Evolutionary conservation across 2,329 filamentous ascomycete species (phyloP).

Genomic region (Exophiala dermatitidis): DNA sequence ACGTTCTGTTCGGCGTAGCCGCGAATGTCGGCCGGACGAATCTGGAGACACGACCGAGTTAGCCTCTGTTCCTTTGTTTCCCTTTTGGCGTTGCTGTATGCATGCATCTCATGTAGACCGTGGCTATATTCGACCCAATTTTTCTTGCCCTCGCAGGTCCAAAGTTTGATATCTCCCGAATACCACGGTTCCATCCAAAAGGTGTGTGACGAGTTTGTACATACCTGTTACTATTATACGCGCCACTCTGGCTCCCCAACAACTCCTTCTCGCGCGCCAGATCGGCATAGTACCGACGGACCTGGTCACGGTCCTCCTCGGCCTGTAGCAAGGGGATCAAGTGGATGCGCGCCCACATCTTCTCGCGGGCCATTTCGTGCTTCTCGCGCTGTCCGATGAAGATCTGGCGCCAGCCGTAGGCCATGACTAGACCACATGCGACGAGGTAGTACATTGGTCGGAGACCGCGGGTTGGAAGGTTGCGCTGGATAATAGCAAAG

Average conservation of each 20-base stretch:
- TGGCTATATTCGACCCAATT: too few species aligned
- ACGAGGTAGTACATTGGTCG: slow-evolving; percentile 71
- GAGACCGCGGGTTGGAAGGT: slow-evolving; percentile 86
- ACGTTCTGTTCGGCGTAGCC: slow-evolving; percentile 57
- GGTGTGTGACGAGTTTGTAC: slow-evolving; percentile 30
- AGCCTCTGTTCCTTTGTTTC: not conserved
- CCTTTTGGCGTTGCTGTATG: not conserved
- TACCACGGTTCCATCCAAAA: too few species aligned
- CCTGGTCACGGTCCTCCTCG: slow-evolving; percentile 92
- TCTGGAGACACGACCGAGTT: slow-evolving; percentile 38
- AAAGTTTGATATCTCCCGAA: too few species aligned
- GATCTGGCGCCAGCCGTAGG: slow-evolving; percentile 83
- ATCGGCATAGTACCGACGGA: slow-evolving; percentile 77
- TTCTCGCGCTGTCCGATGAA: slow-evolving; percentile 79
- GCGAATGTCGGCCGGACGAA: slow-evolving; percentile 77
- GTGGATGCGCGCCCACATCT: slow-evolving; percentile 96
- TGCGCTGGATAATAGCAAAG: slow-evolving; percentile 56
- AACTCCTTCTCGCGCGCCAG: slow-evolving; percentile 85
- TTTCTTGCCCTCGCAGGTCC: too few species aligned
- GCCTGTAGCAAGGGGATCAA: slow-evolving; percentile 89
- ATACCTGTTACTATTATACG: slow-evolving; percentile 85
- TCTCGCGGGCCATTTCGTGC: slow-evolving; percentile 89
- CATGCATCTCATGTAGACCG: not conserved
- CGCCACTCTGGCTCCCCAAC: slow-evolving; percentile 70
- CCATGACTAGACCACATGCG: slow-evolving; percentile 70